Conservation (phyloP, 352 stramenopile genomes). For the Pythium graminicola region DNA sequence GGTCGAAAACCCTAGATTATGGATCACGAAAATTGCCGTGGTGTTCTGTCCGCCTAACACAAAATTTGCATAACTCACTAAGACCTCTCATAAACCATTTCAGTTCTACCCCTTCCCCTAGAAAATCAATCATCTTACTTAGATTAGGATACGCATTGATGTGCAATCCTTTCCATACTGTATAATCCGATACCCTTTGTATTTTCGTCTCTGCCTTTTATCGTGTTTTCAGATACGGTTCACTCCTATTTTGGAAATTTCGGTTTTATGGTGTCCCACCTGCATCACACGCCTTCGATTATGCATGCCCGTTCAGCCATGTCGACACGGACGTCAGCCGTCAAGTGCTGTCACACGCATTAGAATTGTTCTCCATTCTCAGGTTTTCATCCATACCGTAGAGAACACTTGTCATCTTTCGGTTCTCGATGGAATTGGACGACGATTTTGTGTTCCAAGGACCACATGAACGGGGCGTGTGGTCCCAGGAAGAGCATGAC, state of each 20-base stretch:
- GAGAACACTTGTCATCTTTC: background rate
- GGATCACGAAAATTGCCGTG: slow-evolving; percentile 9
- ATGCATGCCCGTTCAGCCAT: background rate
- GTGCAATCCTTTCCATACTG: no score
- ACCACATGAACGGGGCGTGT: slow-evolving; percentile 14
- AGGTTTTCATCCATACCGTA: background rate
- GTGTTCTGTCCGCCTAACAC: background rate
- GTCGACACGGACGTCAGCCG: background rate
- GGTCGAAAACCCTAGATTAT: slow-evolving; percentile 7
- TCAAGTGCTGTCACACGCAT: slow-evolving; percentile 7
- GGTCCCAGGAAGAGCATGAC: slow-evolving; percentile 23
- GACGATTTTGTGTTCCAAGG: background rate
- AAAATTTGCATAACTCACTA: background rate
- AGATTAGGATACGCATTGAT: no score
- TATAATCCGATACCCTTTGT: no score
- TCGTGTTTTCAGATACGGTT: no score
- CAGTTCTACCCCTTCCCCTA: no score
- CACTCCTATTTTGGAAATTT: no score
- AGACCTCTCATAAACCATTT: no score
- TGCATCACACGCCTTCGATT: slow-evolving; percentile 6
- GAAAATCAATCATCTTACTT: no score
- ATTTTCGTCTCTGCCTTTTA: no score
- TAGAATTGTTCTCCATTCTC: background rate
- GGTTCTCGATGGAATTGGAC: slow-evolving; percentile 7
- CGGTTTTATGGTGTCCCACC: background rate